Evolutionary conservation across 305 asterid species (phyloP).

Genomic region (Rubia peregrina): DNA sequence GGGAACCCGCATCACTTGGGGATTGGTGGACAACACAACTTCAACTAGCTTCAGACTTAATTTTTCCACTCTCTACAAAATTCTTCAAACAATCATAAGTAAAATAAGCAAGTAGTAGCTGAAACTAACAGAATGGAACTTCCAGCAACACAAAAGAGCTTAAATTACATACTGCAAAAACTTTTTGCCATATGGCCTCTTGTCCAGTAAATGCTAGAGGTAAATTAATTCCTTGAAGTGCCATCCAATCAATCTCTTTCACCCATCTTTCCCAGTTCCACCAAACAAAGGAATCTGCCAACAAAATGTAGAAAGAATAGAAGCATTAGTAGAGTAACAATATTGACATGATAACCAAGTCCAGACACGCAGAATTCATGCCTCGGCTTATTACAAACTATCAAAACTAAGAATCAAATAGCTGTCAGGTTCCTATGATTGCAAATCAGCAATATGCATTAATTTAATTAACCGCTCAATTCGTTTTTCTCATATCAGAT

Average conservation of each 20-base stretch:
- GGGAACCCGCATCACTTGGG: neutral
- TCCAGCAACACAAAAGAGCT: neutral
- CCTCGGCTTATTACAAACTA: neutral
- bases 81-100: neutral
- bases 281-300: slow-evolving; percentile 95
- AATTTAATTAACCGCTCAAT: neutral
- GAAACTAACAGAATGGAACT: neutral
- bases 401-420: neutral
- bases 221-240: slow-evolving; percentile 86
- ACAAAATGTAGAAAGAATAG: slow-evolving; percentile 11
- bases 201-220: slow-evolving; percentile 96
- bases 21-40: neutral
- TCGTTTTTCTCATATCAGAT: neutral
- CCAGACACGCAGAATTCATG: neutral
- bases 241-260: slow-evolving; percentile 99
- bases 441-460: neutral
- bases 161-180: slow-evolving; percentile 61
- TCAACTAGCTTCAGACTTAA: neutral
- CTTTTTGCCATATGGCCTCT: slow-evolving; percentile 93
- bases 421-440: neutral
- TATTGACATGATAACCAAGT: neutral
- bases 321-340: neutral
- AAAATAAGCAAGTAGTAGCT: too few species aligned
- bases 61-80: neutral
- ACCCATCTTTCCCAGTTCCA: slow-evolving; percentile 99